These are phyloP conservation scores for Chamaecrista fasciculata DNA, from an alignment of 306 rosid species.

Conservation along the genomic window DNA sequence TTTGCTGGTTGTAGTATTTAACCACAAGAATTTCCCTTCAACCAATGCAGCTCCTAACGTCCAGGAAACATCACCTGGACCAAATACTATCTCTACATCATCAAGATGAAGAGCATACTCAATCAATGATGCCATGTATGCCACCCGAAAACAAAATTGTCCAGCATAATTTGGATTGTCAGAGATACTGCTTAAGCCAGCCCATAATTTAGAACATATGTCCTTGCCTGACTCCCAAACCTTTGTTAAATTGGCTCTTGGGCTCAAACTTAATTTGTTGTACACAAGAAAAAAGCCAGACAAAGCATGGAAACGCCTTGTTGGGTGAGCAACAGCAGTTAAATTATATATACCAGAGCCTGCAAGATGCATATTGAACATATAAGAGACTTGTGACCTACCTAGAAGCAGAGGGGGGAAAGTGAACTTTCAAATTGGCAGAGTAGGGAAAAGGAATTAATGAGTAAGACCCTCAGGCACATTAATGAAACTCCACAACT, in stretches of 20 bases:
- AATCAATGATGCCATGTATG: slow-evolving; percentile 80
- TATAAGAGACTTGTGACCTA: slow-evolving; percentile 14
- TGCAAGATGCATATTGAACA: slow-evolving; percentile 38
- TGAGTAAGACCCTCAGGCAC: slow-evolving; percentile 7
- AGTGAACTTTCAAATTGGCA: neutral
- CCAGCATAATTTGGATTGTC: slow-evolving; percentile 41
- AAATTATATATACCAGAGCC: slow-evolving; percentile 50
- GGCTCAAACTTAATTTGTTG: slow-evolving; percentile 58
- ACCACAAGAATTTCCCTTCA: slow-evolving; percentile 55
- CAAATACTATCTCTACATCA: slow-evolving; percentile 62
- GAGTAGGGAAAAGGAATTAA: neutral
- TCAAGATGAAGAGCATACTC: slow-evolving; percentile 68
- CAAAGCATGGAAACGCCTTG: slow-evolving; percentile 61
- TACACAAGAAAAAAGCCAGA: slow-evolving; percentile 84
- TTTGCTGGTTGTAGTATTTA: slow-evolving; percentile 27
- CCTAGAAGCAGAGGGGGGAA: neutral
- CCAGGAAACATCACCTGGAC: slow-evolving; percentile 88
- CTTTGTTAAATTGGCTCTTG: slow-evolving; percentile 57
- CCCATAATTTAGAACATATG: slow-evolving; percentile 65
- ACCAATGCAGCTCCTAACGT: slow-evolving; percentile 83
- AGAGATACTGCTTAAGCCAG: slow-evolving; percentile 43
- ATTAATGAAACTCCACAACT: slow-evolving; percentile 6
- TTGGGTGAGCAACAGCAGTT: slow-evolving; percentile 43
- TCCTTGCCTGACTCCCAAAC: slow-evolving; percentile 70
- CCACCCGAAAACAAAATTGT: slow-evolving; percentile 71